Evolutionary conservation across 805 yeast genomes (phyloP).

Genomic region (Yarrowia yakushimensis): DNA sequence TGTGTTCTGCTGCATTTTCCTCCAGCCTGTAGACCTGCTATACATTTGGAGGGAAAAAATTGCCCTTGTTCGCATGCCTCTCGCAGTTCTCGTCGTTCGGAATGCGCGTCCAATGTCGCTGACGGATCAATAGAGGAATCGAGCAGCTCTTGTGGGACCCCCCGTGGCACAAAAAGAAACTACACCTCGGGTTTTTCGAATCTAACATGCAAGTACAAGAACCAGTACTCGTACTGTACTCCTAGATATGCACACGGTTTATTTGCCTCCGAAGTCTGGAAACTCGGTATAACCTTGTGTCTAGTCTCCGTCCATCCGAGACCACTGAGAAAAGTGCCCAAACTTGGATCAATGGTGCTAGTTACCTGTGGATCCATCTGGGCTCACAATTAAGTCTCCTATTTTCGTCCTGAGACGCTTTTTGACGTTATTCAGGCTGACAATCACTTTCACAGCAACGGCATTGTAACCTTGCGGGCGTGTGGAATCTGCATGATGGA

Average conservation of each 20-base stretch:
- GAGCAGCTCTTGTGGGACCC: neutral
- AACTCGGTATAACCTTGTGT: conserved; percentile 17
- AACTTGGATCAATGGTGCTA: neutral
- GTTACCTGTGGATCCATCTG: neutral
- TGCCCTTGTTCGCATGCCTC: neutral
- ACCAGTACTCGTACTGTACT: too few species aligned
- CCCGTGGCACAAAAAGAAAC: neutral
- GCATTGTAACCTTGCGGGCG: conserved; percentile 9
- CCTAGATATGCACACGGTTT: neutral
- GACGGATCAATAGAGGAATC: neutral
- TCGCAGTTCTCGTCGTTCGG: neutral
- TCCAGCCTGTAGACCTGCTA: neutral
- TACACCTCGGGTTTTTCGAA: neutral
- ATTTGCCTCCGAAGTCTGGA: neutral
- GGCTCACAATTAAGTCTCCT: neutral
- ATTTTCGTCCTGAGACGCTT: neutral
- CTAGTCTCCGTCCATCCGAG: conserved; percentile 19
- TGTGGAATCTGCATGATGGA: conserved; percentile 11
- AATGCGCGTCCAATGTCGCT: neutral
- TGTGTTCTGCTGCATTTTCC: neutral
- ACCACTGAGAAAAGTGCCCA: too few species aligned
- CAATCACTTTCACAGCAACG: conserved; percentile 11
- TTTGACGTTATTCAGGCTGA: neutral
- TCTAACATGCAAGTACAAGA: conserved; percentile 5
- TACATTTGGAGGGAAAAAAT: neutral